Percentiles rank a stretch among this genome's conserved stretches.
phyloP scores from a whole-genome alignment of 2,329 filamentous ascomycete species.

The Nothomitra cinnamomea region DNA sequence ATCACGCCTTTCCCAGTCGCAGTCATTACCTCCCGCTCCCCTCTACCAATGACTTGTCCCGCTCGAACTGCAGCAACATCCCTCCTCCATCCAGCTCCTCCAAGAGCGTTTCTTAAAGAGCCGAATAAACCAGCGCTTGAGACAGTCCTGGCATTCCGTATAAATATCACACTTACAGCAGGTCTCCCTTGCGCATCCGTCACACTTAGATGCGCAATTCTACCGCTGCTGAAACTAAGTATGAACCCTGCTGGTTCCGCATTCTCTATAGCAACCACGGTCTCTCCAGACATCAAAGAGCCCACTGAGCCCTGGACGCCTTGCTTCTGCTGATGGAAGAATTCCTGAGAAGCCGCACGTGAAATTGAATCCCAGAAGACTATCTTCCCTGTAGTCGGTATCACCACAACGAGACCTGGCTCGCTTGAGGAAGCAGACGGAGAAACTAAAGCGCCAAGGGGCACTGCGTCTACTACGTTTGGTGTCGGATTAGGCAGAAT shows the following conservation, averaged over 20 bases:
- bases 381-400: slow-evolving; percentile 68
- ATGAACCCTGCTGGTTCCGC: slow-evolving; percentile 81
- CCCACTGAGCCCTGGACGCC: slow-evolving; percentile 60
- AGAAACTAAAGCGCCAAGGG: slow-evolving; percentile 68
- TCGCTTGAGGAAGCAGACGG: slow-evolving; percentile 62
- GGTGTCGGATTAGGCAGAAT: slow-evolving; percentile 58
- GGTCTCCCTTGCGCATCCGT: slow-evolving; percentile 78
- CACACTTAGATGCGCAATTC: slow-evolving; percentile 71
- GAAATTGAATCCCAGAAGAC: slow-evolving; percentile 94
- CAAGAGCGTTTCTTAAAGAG: slow-evolving; percentile 61
- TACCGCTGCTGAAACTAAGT: slow-evolving; percentile 67
- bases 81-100: slow-evolving; percentile 50
- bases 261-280: slow-evolving; percentile 58
- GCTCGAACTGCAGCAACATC: slow-evolving; percentile 69
- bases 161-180: slow-evolving; percentile 57
- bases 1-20: slow-evolving; percentile 62
- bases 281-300: slow-evolving; percentile 64
- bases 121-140: slow-evolving; percentile 53
- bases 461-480: slow-evolving; percentile 50
- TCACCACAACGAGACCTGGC: slow-evolving; percentile 72
- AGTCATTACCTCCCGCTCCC: slow-evolving; percentile 71
- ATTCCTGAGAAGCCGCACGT: slow-evolving; percentile 65
- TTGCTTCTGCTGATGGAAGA: slow-evolving; percentile 66
- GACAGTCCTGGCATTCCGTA: slow-evolving; percentile 41
- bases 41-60: slow-evolving; percentile 52